Evolutionary conservation across 2,329 filamentous ascomycete species (phyloP).

Genomic region (Stachybotrys chartarum): DNA sequence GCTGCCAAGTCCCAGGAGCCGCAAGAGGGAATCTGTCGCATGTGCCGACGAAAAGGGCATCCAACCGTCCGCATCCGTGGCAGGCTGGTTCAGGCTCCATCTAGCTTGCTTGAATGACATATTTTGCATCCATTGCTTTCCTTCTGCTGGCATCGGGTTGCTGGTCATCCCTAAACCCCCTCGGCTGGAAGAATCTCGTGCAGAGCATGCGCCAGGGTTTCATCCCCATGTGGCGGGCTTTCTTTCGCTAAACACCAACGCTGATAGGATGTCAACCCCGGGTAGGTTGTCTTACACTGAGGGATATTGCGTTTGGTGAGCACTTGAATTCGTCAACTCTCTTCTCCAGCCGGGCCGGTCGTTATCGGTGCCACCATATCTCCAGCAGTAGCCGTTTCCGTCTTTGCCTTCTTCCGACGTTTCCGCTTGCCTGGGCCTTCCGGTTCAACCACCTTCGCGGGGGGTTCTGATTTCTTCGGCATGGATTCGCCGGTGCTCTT

Average conservation of each 20-base stretch:
- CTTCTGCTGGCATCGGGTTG: background rate
- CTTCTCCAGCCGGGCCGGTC: slow-evolving; percentile 6
- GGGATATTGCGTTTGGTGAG: no score
- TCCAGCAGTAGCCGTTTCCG: slow-evolving; percentile 7
- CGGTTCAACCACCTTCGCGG: background rate
- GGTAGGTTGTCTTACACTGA: no score
- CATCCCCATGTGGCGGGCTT: background rate
- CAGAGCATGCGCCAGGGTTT: background rate
- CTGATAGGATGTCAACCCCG: no score
- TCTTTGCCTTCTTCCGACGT: slow-evolving; percentile 22
- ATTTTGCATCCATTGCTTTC: no score
- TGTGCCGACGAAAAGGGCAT: no score
- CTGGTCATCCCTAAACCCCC: no score
- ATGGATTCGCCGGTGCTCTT: slow-evolving; percentile 11
- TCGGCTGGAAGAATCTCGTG: background rate
- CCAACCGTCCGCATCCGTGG: no score
- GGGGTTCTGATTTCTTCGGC: no score
- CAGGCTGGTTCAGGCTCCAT: no score
- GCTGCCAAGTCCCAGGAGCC: no score
- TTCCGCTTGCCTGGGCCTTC: slow-evolving; percentile 21
- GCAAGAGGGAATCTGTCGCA: no score
- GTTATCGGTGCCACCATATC: slow-evolving; percentile 1
- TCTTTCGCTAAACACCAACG: background rate
- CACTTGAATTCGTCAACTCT: slow-evolving; percentile 7
- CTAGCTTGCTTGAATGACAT: no score